Conservation (phyloP, 1,284 basidiomycete species). For the Rhodotorula mucilaginosa region DNA sequence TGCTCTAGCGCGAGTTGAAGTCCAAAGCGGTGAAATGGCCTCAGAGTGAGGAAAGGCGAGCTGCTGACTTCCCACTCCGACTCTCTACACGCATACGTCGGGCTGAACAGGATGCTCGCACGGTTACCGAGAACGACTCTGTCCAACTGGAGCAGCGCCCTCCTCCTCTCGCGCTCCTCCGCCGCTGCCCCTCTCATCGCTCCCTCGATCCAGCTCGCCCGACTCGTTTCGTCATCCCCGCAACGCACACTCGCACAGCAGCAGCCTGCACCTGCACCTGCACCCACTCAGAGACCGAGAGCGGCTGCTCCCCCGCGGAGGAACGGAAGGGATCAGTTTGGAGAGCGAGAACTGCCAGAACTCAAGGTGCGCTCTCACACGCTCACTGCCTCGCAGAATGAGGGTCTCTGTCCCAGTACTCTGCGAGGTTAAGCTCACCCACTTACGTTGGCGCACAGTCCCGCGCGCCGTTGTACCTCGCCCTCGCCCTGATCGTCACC, state of each 20-base stretch:
- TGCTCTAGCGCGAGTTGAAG: too few species aligned
- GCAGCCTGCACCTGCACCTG: not conserved
- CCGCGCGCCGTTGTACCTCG: conserved; percentile 34
- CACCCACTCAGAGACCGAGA: not conserved
- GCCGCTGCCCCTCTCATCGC: not conserved
- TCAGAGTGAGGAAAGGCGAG: too few species aligned
- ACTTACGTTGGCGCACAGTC: conserved; percentile 12
- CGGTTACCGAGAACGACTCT: not conserved
- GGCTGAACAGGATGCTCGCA: not conserved
- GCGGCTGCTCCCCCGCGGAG: not conserved
- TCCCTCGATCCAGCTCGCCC: not conserved
- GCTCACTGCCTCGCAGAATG: not conserved
- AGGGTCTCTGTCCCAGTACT: not conserved
- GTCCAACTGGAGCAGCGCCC: not conserved
- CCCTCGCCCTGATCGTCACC: conserved; percentile 23
- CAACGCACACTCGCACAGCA: not conserved
- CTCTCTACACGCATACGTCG: too few species aligned
- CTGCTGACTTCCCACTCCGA: too few species aligned
- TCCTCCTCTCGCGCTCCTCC: not conserved
- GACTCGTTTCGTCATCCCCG: not conserved
- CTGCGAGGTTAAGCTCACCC: not conserved
- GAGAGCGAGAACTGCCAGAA: conserved; percentile 17
- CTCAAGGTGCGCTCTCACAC: conserved; percentile 8
- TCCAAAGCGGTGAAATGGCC: too few species aligned
- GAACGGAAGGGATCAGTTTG: not conserved